Base-by-base conservation (phyloP, 202 grass and related monocot species). In the Hordeum pubiflorum region DNA sequence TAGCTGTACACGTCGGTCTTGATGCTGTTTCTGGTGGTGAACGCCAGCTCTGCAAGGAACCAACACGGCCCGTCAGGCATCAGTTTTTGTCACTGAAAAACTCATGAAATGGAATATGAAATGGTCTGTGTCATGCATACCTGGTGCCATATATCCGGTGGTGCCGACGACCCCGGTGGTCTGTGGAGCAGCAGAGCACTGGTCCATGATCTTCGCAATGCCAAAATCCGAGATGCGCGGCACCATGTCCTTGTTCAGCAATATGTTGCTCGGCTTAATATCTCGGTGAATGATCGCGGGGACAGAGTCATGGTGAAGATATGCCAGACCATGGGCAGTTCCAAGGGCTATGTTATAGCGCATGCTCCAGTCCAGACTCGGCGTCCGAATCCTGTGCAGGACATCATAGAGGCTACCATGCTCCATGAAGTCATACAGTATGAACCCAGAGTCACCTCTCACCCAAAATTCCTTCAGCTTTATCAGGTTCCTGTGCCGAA, bases 401-500 rank as follows among this genome's bases (percentile, higher is more conserved):
- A 33, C 61, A 63, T 63, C 61, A 33, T 63, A 63, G 3, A 63
- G 61, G 61, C 61, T 63, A 9, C 61, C 61, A 63, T 63, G 61
- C 6, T 63, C 61, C 61, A 63, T 63, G 18, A 63, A 63, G 29
- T 63, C 61, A 9, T 63, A 65, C 9, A 94, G 87, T 84, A 97
- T 89, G 77, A 97, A 92, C 18, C 94, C 94, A 44, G 90, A 81
- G 24, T 92, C 86, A 7, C 58, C 85, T 73, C 89, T 90, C 73
- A 90, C 64, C 91, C 89, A 94, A 55, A 92, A 94, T n/a, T 91
- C 77, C 12, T 81, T 86, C 54, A 92, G 56, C 63, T 94, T 97
- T 66, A 97, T 73, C 82, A 97, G 37, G 73, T 94, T 97, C 13
- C 91, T 81, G 21, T 97, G 94, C 81, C 68, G 88, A 67, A 97